Percentiles rank a stretch among this genome's conserved stretches.
Evolutionary conservation across 2,329 filamentous ascomycete genomes (phyloP).

Genomic region (Emmonsia crescens): DNA sequence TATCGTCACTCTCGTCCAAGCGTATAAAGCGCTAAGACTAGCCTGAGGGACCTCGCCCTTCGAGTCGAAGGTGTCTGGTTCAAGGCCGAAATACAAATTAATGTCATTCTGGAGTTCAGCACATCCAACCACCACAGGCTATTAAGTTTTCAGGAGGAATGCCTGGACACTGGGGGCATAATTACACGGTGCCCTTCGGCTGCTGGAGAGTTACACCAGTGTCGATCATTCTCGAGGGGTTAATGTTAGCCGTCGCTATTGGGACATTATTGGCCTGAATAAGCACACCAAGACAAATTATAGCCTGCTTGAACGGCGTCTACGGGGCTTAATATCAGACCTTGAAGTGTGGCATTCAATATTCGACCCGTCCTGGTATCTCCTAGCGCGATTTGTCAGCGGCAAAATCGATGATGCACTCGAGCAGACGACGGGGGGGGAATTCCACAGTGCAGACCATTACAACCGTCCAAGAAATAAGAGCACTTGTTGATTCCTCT

Average conservation of each 20-base stretch:
- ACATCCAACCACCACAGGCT: neutral
- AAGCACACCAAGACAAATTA: neutral
- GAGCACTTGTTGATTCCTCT: neutral
- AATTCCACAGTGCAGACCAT: neutral
- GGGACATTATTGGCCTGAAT: neutral
- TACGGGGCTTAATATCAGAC: neutral
- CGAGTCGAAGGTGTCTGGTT: neutral
- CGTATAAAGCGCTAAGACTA: neutral
- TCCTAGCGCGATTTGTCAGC: neutral
- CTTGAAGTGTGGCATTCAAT: neutral
- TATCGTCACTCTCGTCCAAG: neutral
- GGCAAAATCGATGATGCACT: neutral
- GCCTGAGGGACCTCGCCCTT: neutral
- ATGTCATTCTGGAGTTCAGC: neutral
- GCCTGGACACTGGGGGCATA: neutral
- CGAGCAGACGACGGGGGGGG: neutral
- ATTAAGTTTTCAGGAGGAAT: neutral
- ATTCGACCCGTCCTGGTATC: neutral
- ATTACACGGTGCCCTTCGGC: neutral
- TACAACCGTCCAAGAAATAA: neutral
- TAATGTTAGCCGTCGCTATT: neutral
- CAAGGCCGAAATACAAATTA: neutral
- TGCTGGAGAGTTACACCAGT: neutral
- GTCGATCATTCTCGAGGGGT: neutral
- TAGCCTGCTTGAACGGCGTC: neutral